These are phyloP conservation scores for Ustilago xerochloae DNA, from an alignment of 1,284 basidiomycete genomes.

Conservation along the genomic window DNA sequence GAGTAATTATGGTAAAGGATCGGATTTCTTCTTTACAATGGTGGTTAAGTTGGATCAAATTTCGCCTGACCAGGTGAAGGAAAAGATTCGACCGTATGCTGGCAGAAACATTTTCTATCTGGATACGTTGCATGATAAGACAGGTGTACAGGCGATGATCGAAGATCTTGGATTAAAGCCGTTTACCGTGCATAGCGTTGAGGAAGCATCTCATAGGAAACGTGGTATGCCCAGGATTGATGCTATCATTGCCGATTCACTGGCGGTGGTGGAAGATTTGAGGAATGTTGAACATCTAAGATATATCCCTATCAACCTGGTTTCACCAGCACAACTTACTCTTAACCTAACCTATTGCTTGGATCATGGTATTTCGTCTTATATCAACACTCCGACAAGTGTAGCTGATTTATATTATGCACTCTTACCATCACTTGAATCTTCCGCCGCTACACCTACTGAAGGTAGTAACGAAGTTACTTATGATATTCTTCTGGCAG, in stretches of 20 bases:
- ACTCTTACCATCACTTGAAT: conserved; percentile 92
- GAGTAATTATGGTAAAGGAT: conserved; percentile 85
- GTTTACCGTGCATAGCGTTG: conserved; percentile 80
- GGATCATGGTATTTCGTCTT: conserved; percentile 88
- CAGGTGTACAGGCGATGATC: conserved; percentile 82
- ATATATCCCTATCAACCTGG: conserved; percentile 96
- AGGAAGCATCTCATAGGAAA: conserved; percentile 78
- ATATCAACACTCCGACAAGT: conserved; percentile 89
- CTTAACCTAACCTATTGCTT: conserved; percentile 74
- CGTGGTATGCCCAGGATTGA: conserved; percentile 89
- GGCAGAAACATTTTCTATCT: conserved; percentile 79
- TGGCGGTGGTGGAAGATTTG: conserved; percentile 84
- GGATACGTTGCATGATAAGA: conserved; percentile 83
- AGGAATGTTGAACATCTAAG: conserved; percentile 92
- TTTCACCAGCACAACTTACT: conserved; percentile 72
- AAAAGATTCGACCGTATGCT: conserved; percentile 65
- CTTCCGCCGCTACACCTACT: conserved; percentile 85
- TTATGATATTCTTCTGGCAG: conserved; percentile 94
- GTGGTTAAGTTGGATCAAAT: conserved; percentile 66
- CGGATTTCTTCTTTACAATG: conserved; percentile 97
- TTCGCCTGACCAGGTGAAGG: conserved; percentile 55
- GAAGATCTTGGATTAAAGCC: conserved; percentile 84
- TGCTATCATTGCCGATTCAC: conserved; percentile 92
- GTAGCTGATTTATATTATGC: conserved; percentile 91
- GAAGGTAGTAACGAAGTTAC: conserved; percentile 81